Evolutionary conservation across 768 basidiomycete species (phyloP), one percentile per base, ranked within the genome.

Genomic region (Boletellus sp.): DNA sequence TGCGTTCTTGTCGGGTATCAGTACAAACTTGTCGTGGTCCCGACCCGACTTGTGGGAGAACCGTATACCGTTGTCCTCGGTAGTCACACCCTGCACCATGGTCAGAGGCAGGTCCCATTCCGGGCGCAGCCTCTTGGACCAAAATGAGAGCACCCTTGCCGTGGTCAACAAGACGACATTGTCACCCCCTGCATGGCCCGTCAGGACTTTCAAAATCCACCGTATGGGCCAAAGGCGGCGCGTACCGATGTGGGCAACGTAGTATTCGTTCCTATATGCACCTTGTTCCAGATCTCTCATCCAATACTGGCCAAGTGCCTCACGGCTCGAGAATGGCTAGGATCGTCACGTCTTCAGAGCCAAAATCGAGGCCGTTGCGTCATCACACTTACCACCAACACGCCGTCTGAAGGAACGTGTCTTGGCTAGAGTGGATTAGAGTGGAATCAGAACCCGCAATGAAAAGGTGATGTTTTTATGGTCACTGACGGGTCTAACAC

Each of bases 261-360:
- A 97, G 24, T 72, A 72, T 61, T 97, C 94, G 52, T 78, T 73
- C 51, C 91, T 81, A 68, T 87, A 98, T 15, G 81, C 76, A 10
- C 95, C 96, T 50, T 90, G 84, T 56, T 94, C 91, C 15, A 98
- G 69, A 63, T 97, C 95, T 70, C 84, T 90, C 78, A 98, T 85
- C 95, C 96, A 98, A 59, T 87, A 91, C 69, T 98, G 96, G 6
- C 96, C 96, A 8, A 90, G 71, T 0, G 94, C 91, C 66, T 96
- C 94, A 6, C 94, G 85, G 32, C 81, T 78, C 42, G 90, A 89
- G 70, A 90, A 98, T 1, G 95, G 83, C 91, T 95, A 59, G 47
- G 47, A 46, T 22, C 16, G 28, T 35, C 52, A 35, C 4, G 33
- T 35, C 19, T n/a, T 48, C 19, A 43, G 40, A 47, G 20, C 26